Evolutionary conservation across 2,329 filamentous ascomycete species (phyloP).

Genomic region (Fusarium papillatum): DNA sequence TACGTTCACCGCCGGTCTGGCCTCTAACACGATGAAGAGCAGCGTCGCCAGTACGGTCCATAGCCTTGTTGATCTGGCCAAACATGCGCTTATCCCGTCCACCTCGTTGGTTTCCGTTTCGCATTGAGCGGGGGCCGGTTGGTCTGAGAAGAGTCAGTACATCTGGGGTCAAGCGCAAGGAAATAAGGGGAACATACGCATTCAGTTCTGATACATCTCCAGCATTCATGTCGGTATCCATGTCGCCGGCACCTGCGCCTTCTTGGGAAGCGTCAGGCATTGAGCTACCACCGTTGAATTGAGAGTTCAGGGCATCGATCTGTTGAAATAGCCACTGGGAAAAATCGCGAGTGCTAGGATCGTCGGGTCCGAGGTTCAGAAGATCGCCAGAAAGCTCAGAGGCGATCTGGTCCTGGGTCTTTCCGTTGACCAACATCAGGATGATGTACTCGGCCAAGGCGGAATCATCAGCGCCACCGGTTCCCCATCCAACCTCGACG

Average conservation of each 20-base stretch:
- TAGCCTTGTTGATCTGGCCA: constrained; percentile 84
- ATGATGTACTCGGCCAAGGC: constrained; percentile 97
- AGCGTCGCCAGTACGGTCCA: constrained; percentile 84
- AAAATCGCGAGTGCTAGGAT: constrained; percentile 86
- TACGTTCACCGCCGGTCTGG: constrained; percentile 79
- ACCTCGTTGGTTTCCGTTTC: constrained; percentile 71
- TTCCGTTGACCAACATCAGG: constrained; percentile 96
- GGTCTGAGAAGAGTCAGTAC: constrained; percentile 73
- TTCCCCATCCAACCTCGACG: constrained; percentile 92
- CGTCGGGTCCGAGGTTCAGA: constrained; percentile 84
- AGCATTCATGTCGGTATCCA: constrained; percentile 83
- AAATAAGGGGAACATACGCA: constrained; percentile 63
- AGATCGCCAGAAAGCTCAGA: constrained; percentile 90
- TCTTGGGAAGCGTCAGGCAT: constrained; percentile 51
- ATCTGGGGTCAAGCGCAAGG: not conserved
- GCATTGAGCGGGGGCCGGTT: constrained; percentile 95
- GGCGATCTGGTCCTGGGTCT: constrained; percentile 91
- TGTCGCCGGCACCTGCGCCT: constrained; percentile 54
- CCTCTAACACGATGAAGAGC: constrained; percentile 85
- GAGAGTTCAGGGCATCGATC: constrained; percentile 76
- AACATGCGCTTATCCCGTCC: constrained; percentile 86
- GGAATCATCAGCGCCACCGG: constrained; percentile 81
- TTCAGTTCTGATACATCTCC: constrained; percentile 64
- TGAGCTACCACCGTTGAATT: constrained; percentile 66
- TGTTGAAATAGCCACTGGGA: constrained; percentile 95